These are phyloP conservation scores for Plectosphaerella cucumerina DNA, from an alignment of 2,329 filamentous ascomycete species.

Conservation along the genomic window DNA sequence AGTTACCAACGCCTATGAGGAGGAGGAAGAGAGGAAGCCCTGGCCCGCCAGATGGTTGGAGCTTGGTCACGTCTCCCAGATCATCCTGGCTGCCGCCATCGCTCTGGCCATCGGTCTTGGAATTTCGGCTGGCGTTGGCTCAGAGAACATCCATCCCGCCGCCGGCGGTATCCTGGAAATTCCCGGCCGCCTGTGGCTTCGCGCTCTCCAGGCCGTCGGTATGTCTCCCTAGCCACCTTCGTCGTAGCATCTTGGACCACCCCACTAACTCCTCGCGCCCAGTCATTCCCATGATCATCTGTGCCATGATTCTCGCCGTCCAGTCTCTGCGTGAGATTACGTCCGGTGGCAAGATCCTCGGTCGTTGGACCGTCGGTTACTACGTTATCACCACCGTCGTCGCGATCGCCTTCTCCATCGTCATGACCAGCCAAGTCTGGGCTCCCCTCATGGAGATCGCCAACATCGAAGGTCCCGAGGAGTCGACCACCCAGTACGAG, in stretches of 20 bases:
- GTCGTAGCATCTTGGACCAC: no score
- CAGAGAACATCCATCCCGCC: constrained; percentile 36
- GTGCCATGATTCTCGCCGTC: constrained; percentile 47
- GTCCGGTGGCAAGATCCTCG: constrained; percentile 35
- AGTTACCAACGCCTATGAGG: neutral
- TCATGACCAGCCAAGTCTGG: constrained; percentile 45
- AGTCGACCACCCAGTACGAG: neutral
- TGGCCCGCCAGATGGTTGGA: constrained; percentile 33
- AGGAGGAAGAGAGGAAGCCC: constrained; percentile 18
- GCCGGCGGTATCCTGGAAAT: constrained; percentile 39
- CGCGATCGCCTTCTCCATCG: constrained; percentile 41
- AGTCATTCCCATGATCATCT: constrained; percentile 49
- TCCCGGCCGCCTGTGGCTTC: constrained; percentile 45
- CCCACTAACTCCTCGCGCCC: neutral
- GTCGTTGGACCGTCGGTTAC: constrained; percentile 44
- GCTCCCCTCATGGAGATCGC: constrained; percentile 36
- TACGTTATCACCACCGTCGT: constrained; percentile 46
- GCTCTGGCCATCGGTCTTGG: constrained; percentile 45
- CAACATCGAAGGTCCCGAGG: neutral
- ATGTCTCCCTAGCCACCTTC: constrained; percentile 14
- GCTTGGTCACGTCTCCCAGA: constrained; percentile 43
- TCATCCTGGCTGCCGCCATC: constrained; percentile 42
- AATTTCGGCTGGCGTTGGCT: constrained; percentile 36
- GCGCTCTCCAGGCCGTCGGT: constrained; percentile 44
- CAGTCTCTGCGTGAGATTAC: constrained; percentile 43